Base-by-base conservation (phyloP, 2,329 filamentous ascomycete genomes). In the Xylariaceae sp. region DNA sequence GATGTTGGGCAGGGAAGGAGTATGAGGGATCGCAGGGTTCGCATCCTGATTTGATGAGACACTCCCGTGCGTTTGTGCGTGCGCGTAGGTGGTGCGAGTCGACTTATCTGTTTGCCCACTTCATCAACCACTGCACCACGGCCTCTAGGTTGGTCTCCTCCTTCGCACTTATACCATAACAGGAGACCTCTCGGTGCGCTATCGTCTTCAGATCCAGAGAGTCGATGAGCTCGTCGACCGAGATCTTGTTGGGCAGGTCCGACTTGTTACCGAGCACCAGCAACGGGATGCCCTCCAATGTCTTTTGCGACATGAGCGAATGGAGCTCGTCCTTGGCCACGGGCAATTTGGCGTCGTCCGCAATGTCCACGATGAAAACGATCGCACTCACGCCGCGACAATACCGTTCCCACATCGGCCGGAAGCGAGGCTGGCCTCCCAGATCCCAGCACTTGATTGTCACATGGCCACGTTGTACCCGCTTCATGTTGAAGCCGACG, bases 391-490 rank as follows among this genome's bases (percentile, higher is more conserved):
- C 94, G 55, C 92, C 94, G 65, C 92, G 90, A 77, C 94, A 97
- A 76, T 99, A 99, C 72, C 94, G 84, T 80, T 99, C 94, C 94
- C 94, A 99, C 94, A 99, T 99, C 68, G 90, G 90, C 71, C 94
- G 89, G 79, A 97, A 99, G 66, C 93, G 86, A 69, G 94, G 93
- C 77, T 99, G 94, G 56, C 94, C 94, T 68, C 94, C 94, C 65
- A 99, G 86, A 78, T 99, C 94, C 94, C 94, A 99, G 77, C 94
- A 99, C 78, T 97, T 97, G 71, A 99, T 82, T 69, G 94, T 96
- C 74, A 99, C 94, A 84, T 97, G 93, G 69, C 94, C 94, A 73
- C 94, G 93, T 78, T 97, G 92, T 69, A 99, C 92, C 68, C 89
- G 88, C 82, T 97, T 97, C 87, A 97, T 96, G 76, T 97, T 99